Base-by-base conservation (phyloP, 148 eudicot species). In the Fagopyrum tataricum region DNA sequence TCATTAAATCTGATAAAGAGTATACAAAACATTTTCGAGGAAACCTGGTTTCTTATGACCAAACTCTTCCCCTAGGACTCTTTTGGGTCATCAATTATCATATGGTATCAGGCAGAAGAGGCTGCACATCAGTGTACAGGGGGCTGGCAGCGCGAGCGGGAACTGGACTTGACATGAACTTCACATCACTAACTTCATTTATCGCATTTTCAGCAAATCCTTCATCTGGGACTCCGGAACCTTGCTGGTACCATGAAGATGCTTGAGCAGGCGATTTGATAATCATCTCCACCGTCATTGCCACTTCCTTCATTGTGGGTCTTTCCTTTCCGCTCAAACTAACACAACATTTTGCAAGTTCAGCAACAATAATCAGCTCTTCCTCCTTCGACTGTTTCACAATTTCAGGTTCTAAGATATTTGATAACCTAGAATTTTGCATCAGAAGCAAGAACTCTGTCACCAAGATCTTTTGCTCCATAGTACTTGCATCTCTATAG, bases 391-490 rank as follows among this genome's bases (percentile, higher is more conserved):
- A 48, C 48, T 69, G 24, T 11, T 17, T 10, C 26, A 18, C 31
- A 43, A 69, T 44, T n/a, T 44, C 7, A 0, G 51, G 72, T 49
- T 69, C 72, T 24, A 69, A 42, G 15, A 69, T 41, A 1, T 69
- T 1, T 0, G 51, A n/a, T 13, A 43, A 0, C 48, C 24, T 7
- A 0, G 72, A 69, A 12, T 18, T 42, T 43, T 69, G 2, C 0
- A 6, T 4, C 2, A 69, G 24, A 44, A 18, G 43, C 6, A 18
- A 17, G 72, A 69, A 69, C 26, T 69, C 72, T 2, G 72, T 69
- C 72, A 69, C 51, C 49, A 69, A 42, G 26, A 42, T 69, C 49
- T 69, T 69, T 43, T 69, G 72, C 47, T 69, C 72, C 72, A 69
- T n/a, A 9, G 31, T 11, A 42, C 31, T 13, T 62, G n/a, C 51